phyloP scores from a whole-genome alignment of 345 rosid species.

The Melaleuca quinquenervia region DNA sequence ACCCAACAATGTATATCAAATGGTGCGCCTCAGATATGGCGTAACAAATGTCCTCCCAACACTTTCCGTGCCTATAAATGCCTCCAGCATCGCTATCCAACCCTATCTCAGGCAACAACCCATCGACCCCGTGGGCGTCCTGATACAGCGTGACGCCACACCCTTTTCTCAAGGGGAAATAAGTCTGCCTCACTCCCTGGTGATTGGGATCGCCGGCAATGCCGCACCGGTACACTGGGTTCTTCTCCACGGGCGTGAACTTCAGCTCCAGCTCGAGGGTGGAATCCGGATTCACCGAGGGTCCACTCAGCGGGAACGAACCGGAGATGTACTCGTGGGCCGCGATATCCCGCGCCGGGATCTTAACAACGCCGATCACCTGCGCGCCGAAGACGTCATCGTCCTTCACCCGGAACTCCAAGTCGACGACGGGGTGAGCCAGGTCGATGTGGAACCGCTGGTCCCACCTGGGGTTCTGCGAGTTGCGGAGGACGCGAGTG shows the following conservation, averaged over 20 bases:
- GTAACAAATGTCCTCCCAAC: conserved; percentile 93
- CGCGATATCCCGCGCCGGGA: conserved; percentile 36
- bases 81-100: conserved; percentile 28
- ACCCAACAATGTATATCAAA: conserved; percentile 74
- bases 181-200: conserved; percentile 49
- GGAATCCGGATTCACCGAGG: conserved; percentile 42
- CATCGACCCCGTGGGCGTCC: conserved; percentile 68
- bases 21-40: conserved; percentile 92
- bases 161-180: conserved; percentile 80
- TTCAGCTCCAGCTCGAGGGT: conserved; percentile 44
- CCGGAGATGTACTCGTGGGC: conserved; percentile 29
- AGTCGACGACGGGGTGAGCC: conserved; percentile 55
- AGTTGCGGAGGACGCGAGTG: conserved; percentile 61
- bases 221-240: conserved; percentile 38
- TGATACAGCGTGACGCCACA: conserved; percentile 60
- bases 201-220: conserved; percentile 57
- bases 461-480: conserved; percentile 62
- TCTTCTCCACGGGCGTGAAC: conserved; percentile 62
- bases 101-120: conserved; percentile 33
- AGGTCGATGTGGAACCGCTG: conserved; percentile 53
- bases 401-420: conserved; percentile 84
- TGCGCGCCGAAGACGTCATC: conserved; percentile 85
- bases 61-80: conserved; percentile 35
- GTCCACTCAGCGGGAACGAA: conserved; percentile 45
- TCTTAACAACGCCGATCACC: conserved; percentile 42